A percentile compares a stretch with the other conserved stretches of the same genome.
Conservation (phyloP, 306 rosid species). For the Cicer pinnatifidum region DNA sequence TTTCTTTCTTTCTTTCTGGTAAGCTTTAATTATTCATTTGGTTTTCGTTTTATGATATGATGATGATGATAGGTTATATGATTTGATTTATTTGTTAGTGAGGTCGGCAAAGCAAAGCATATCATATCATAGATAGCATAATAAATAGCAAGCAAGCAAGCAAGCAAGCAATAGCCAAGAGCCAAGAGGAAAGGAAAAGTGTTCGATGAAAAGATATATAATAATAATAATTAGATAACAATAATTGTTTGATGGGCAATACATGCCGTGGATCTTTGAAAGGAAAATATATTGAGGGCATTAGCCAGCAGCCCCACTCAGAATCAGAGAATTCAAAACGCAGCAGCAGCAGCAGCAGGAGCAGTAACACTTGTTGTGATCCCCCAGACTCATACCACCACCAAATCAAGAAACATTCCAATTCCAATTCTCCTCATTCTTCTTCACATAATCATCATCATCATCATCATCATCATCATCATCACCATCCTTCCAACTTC, state of each 20-base stretch:
- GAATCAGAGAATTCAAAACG: slow-evolving; percentile 54
- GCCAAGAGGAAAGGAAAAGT: too few species aligned
- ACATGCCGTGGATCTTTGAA: slow-evolving; percentile 96
- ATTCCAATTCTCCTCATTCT: slow-evolving; percentile 10
- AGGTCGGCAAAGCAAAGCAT: background rate
- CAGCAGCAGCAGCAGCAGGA: slow-evolving; percentile 35
- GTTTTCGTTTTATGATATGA: background rate
- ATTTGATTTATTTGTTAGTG: slow-evolving; percentile 6
- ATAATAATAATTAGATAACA: background rate
- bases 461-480: too few species aligned
- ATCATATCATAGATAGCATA: background rate
- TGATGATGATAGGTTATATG: too few species aligned
- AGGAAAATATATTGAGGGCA: slow-evolving; percentile 73
- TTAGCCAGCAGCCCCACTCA: slow-evolving; percentile 56
- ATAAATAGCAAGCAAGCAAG: background rate
- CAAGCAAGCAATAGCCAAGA: too few species aligned
- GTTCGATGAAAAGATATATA: slow-evolving; percentile 42
- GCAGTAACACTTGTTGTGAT: slow-evolving; percentile 49
- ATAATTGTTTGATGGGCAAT: slow-evolving; percentile 93
- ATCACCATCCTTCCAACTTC: slow-evolving; percentile 37
- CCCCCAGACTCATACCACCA: slow-evolving; percentile 50
- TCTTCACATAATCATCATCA: background rate
- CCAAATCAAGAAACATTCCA: slow-evolving; percentile 39
- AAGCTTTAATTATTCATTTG: background rate
- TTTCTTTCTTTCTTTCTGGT: slow-evolving; percentile 4